Conservation (phyloP, 225 moss, liverwort and hornwort species). For the Physcomitrellopsis africana region DNA sequence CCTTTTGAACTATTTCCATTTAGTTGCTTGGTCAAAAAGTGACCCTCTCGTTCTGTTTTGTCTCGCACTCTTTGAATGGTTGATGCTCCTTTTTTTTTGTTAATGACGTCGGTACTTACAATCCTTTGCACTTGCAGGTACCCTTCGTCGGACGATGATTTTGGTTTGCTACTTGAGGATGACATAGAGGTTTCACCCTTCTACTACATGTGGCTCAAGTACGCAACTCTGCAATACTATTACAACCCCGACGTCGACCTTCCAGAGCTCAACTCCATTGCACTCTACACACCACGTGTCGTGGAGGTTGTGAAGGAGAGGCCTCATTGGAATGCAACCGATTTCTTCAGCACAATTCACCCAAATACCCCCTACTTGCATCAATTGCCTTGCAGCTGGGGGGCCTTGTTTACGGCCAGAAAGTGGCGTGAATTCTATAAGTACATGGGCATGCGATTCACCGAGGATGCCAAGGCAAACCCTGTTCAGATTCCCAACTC, state of each 20-base stretch:
- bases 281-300: constrained; percentile 72
- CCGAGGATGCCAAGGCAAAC: constrained; percentile 59
- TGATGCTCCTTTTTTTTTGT: too few relatives aligned
- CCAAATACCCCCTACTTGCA: constrained; percentile 70
- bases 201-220: constrained; percentile 46
- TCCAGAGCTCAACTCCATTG: constrained; percentile 48
- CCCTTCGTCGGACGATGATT: constrained; percentile 33
- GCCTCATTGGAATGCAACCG: constrained; percentile 66
- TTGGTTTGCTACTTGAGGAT: constrained; percentile 36
- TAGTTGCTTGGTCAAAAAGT: too few relatives aligned
- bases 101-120: too few relatives aligned
- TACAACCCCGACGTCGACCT: constrained; percentile 21
- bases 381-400: constrained; percentile 82
- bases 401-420: constrained; percentile 65
- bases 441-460: constrained; percentile 75
- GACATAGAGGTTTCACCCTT: constrained; percentile 42
- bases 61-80: neutral
- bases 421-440: constrained; percentile 77
- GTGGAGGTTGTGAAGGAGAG: constrained; percentile 78
- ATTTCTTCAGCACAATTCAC: constrained; percentile 53
- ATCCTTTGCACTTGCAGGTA: constrained; percentile 19
- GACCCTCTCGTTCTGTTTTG: neutral
- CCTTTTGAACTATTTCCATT: neutral
- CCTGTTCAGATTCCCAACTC: constrained; percentile 69
- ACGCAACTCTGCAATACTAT: constrained; percentile 37